Base-by-base conservation (phyloP, 371 early-diverging fungal species). In the Umbelopsis sp. region DNA sequence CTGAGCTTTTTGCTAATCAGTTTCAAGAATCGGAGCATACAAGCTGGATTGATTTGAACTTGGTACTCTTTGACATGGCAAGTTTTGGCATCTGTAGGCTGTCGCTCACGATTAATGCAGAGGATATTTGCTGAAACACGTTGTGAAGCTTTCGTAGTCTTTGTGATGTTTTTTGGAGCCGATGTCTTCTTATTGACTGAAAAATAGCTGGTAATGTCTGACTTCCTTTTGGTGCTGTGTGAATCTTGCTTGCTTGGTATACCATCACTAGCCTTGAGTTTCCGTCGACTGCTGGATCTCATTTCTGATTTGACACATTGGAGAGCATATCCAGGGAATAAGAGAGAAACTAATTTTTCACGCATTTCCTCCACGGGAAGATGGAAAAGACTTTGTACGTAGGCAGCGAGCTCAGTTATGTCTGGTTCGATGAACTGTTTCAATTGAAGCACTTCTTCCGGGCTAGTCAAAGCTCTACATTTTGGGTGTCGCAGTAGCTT, bases 311-410 rank as follows among this genome's bases (percentile, higher is more conserved):
- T 29, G 35, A 57, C 37, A 57, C 57, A 57, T 35, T 57, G 65
- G 4, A 50, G 41, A 68, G 69, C 72, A 63, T 66, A 75, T 0
- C 64, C 73, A 41, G 72, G 76, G 51, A 66, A 75, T 2, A 70
- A 12, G 3, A 72, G 14, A 0, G 70, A 48, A 10, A 68, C 52
- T 3, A 72, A 65, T n/a, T 68, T 32, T 25, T 68, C 69, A 4
- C 70, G n/a, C 3, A 70, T 5, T 38, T 70, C 65, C 0, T 67
- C 62, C 0, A 48, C 57, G 3, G 76, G 68, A 66, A 70, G 70
- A 16, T 69, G 63, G 16, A 75, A 75, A 0, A 63, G 5, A 4
- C 12, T 25, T 51, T 72, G 76, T 4, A 65, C 16, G 50, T 70
- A 66, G 9, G 44, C 44, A 3, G 73, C 72, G 1, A 75, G 38